Base-by-base conservation (phyloP, 1,139 yeast genomes). In the Hansenula lynferdii region DNA sequence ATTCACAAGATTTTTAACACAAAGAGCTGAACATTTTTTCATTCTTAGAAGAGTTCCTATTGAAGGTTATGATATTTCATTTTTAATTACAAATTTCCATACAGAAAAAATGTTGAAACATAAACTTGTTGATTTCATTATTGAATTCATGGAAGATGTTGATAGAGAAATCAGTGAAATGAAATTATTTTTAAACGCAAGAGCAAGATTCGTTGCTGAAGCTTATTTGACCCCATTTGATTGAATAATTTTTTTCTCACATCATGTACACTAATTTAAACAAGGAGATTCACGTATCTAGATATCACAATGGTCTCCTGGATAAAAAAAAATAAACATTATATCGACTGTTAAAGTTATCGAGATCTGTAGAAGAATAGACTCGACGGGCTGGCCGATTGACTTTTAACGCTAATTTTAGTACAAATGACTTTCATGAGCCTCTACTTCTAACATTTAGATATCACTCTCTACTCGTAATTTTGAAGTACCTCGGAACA, bases 71-170 rank as follows among this genome's bases (percentile, higher is more conserved):
- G 97, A 90, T 59, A 89, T 92, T 48, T 86, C 97, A 18, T 94
- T 92, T 59, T 72, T 92, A 58, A 79, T 92, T 53, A 92, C 98
- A 28, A 92, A 92, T 64, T 81, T 81, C 65, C 98, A 92, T 64
- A 89, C 97, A 10, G 97, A 92, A 62, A 84, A 84, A 52, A 89
- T 92, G 96, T 75, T 90, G 63, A 92, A 94, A 66, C 92, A 85
- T 57, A 94, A 94, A 63, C 75, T 92, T 56, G 96, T 92, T 36
- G 98, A 92, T 62, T 92, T 92, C 60, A 89, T 92, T 53, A 87
- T 92, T 54, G 97, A 92, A 66, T 92, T 94, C 61, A 90, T 92
- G 98, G 98, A 92, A 63, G 98, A 90, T 56, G 98, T 92, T 20
- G 99, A 92, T 64, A 92, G 90, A 67, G 99, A 92, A 63, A 94